phyloP scores from a whole-genome alignment of 371 early-diverging fungal species.

The Rhizoclosmatium hyalinum region DNA sequence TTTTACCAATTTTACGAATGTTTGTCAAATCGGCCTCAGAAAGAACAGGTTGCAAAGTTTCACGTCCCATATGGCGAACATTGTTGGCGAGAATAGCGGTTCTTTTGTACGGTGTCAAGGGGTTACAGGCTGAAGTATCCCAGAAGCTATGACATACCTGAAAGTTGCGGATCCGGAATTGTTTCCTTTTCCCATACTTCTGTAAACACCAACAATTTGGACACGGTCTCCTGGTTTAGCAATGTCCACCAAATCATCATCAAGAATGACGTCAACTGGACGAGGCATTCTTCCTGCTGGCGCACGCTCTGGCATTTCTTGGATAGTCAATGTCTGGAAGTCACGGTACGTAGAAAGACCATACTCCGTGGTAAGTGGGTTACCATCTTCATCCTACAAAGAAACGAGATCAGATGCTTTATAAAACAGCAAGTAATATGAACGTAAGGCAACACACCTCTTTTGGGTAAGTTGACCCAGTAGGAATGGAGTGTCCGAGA shows the following conservation, averaged over 20 bases:
- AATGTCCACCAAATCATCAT: constrained; percentile 96
- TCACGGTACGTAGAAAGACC: constrained; percentile 95
- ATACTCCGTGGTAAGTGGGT: constrained; percentile 92
- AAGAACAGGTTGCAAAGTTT: constrained; percentile 52
- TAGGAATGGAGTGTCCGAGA: constrained; percentile 64
- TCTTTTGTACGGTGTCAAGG: constrained; percentile 46
- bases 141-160: constrained; percentile 55
- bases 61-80: constrained; percentile 78
- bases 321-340: constrained; percentile 94
- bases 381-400: constrained; percentile 86
- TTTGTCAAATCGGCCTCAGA: constrained; percentile 84
- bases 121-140: background rate
- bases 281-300: constrained; percentile 98
- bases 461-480: constrained; percentile 70
- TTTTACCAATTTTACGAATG: constrained; percentile 76
- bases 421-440: background rate
- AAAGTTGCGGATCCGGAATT: constrained; percentile 85
- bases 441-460: constrained; percentile 41
- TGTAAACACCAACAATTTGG: constrained; percentile 94
- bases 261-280: constrained; percentile 95
- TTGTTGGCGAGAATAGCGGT: constrained; percentile 94
- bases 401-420: background rate
- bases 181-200: constrained; percentile 82
- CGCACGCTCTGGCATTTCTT: constrained; percentile 99
- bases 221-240: constrained; percentile 99